Conservation (phyloP, 2,329 filamentous ascomycete species). For the Penicillium brevicompactum region DNA sequence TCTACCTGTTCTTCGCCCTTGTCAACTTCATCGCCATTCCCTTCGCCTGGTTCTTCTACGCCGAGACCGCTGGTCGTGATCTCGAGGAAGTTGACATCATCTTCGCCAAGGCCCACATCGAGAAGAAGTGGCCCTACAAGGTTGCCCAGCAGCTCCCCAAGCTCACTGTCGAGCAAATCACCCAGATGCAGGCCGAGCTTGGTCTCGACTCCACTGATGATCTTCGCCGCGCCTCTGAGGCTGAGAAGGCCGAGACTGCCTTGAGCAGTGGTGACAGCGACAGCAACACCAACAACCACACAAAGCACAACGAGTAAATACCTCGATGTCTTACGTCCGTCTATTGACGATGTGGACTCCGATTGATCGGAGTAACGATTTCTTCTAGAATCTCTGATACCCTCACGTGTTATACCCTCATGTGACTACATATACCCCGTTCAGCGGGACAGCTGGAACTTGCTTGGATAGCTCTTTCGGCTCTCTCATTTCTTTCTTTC, state of each 20-base stretch:
- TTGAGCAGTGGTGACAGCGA: slow-evolving; percentile 20
- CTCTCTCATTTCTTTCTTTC: neutral
- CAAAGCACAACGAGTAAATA: slow-evolving; percentile 2
- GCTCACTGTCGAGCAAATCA: slow-evolving; percentile 29
- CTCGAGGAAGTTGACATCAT: slow-evolving; percentile 45
- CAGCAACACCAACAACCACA: neutral
- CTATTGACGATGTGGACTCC: neutral
- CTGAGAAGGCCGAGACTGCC: slow-evolving; percentile 22
- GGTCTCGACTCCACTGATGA: slow-evolving; percentile 20
- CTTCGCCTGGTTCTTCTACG: slow-evolving; percentile 56
- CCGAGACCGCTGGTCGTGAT: slow-evolving; percentile 46
- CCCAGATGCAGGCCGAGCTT: slow-evolving; percentile 26
- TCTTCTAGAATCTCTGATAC: neutral
- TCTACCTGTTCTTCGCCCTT: slow-evolving; percentile 45
- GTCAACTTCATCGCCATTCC: slow-evolving; percentile 48
- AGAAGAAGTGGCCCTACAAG: slow-evolving; percentile 34
- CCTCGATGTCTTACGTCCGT: neutral
- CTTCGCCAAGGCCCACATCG: slow-evolving; percentile 42
- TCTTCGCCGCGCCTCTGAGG: neutral
- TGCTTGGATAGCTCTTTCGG: neutral
- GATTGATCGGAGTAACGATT: neutral
- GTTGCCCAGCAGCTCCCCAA: slow-evolving; percentile 32
- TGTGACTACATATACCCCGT: neutral
- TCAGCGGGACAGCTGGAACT: neutral
- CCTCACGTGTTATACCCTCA: neutral